Percentiles rank a stretch among this genome's conserved stretches.
These are phyloP conservation scores for Cystoderma amianthinum DNA, from an alignment of 768 basidiomycete species.

Conservation along the genomic window DNA sequence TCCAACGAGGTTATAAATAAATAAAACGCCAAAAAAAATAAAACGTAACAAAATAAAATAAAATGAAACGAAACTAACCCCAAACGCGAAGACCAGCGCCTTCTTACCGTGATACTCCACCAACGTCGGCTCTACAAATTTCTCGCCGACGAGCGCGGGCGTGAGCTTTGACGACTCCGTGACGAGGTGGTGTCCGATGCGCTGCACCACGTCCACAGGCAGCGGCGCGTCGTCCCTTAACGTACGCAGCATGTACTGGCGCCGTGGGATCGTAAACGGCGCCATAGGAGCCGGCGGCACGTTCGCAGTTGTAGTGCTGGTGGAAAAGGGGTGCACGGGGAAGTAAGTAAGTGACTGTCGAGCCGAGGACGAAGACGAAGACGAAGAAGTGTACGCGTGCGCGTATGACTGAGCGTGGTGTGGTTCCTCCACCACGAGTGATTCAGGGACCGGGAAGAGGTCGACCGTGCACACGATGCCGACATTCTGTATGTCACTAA, in stretches of 20 bases:
- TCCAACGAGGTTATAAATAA: too few relatives aligned
- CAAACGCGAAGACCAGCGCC: constrained; percentile 56
- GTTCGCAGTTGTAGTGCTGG: constrained; percentile 10
- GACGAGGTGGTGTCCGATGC: constrained; percentile 24
- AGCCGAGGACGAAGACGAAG: background rate
- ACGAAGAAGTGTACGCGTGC: background rate
- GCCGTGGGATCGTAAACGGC: constrained; percentile 28
- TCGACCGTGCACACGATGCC: constrained; percentile 71
- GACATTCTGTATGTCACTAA: constrained; percentile 43
- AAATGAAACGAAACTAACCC: constrained; percentile 27
- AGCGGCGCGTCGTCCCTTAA: constrained; percentile 15
- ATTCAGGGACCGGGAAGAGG: constrained; percentile 54
- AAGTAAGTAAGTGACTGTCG: constrained; percentile 23
- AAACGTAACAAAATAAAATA: too few relatives aligned
- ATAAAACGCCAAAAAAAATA: too few relatives aligned
- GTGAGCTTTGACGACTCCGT: constrained; percentile 39
- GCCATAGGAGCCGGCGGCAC: constrained; percentile 13
- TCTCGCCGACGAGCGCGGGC: constrained; percentile 51
- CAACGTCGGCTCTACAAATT: constrained; percentile 47
- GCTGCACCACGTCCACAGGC: constrained; percentile 22
- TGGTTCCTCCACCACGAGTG: constrained; percentile 1
- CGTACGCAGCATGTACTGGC: constrained; percentile 25
- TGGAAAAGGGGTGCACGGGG: constrained; percentile 29
- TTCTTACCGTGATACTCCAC: constrained; percentile 49
- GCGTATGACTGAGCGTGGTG: background rate